Evolutionary conservation across 768 basidiomycete genomes (phyloP), one percentile per base, ranked within the genome.

Genomic region (Rhodotorula taiwanensis): DNA sequence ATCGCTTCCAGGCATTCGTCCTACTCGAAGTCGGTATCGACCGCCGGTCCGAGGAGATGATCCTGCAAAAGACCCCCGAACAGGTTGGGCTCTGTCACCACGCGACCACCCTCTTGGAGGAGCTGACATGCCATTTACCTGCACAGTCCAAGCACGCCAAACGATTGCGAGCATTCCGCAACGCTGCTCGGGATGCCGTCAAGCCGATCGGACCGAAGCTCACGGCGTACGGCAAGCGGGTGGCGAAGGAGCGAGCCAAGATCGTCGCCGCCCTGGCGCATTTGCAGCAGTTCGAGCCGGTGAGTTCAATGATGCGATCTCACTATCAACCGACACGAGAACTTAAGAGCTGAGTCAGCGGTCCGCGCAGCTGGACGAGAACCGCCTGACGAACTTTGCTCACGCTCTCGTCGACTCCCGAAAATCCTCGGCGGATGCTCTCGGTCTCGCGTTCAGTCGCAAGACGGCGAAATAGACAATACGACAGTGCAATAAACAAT

Each of bases 1-100:
- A 27, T 52, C 55, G 25, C 23, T 55, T 43, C 18, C 53, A 89
- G 87, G 88, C 85, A 5, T 83, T 87, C 70, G 79, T 88, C 49
- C 76, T 91, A 3, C 81, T 91, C 64, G 76, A 79, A 27, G 77
- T 86, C n/a, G 63, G 63, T 5, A 55, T 65, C 47, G 60, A 65
- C 5, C 52, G 58, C 43, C 41, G 63, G 5, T 31, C 53, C 10
- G 56, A 28, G 5, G 60, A 65, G 44, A 45, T 69, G 48, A 53
- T 53, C 0, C 31, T 30, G 18, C 15, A 31, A 16, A 62, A 60
- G 25, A 25, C 49, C 10, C 56, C 60, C 0, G 67, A 69, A 30
- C 64, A 69, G 41, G 67, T 69, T 13, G 49, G 60, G 21, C 16
- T 23, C 23, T 18, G 23, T 15, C 25, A 9, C 23, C 33, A 39